These are phyloP conservation scores for Tremella fuciformis DNA, from an alignment of 768 basidiomycete species.

Conservation along the genomic window DNA sequence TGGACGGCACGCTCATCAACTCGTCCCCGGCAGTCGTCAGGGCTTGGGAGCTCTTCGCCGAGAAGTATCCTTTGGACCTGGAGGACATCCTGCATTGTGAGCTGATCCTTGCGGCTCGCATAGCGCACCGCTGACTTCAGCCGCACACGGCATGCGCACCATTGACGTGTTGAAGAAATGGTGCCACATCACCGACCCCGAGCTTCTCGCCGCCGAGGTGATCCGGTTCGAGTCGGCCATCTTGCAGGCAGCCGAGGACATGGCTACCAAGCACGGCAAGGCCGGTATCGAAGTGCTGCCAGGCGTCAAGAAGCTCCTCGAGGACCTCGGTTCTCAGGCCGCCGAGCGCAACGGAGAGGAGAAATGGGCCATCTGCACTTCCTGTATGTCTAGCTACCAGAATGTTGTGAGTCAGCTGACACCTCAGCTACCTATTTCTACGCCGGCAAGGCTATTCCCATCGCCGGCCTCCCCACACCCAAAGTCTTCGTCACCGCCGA, in stretches of 20 bases:
- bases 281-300: constrained; percentile 59
- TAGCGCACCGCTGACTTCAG: constrained; percentile 48
- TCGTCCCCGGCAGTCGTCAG: constrained; percentile 75
- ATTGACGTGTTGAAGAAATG: constrained; percentile 70
- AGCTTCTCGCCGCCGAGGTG: constrained; percentile 57
- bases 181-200: constrained; percentile 63
- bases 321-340: constrained; percentile 47
- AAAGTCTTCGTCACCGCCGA: constrained; percentile 68
- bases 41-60: constrained; percentile 70
- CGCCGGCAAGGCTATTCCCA: constrained; percentile 64
- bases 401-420: no score
- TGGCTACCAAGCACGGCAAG: constrained; percentile 49
- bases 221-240: constrained; percentile 58
- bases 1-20: constrained; percentile 56
- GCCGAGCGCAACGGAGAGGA: constrained; percentile 55
- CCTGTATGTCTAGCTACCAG: constrained; percentile 56
- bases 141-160: constrained; percentile 72
- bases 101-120: constrained; percentile 37
- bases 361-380: constrained; percentile 82
- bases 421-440: constrained; percentile 70
- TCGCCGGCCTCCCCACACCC: constrained; percentile 64
- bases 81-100: constrained; percentile 48
- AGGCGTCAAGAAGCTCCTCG: constrained; percentile 62
- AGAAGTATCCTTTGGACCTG: constrained; percentile 57
- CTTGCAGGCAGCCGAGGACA: constrained; percentile 55